These are phyloP conservation scores for Lycium ferocissimum DNA, from an alignment of 257 asterid genomes.

Conservation along the genomic window DNA sequence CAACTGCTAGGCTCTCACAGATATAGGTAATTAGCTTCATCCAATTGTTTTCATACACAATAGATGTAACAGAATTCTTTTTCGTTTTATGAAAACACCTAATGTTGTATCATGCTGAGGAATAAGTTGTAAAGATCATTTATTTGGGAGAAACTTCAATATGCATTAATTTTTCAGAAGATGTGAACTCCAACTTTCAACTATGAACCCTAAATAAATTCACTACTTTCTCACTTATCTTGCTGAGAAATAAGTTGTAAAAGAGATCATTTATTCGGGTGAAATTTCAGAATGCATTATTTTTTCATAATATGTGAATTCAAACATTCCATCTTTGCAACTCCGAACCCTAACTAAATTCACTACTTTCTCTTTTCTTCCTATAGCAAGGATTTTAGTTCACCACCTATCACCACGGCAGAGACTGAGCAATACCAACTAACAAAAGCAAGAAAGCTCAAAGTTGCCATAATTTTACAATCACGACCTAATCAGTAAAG, in stretches of 20 bases:
- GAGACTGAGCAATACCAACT: constrained; percentile 24
- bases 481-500: constrained; percentile 24
- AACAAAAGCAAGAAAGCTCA: constrained; percentile 22
- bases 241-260: neutral
- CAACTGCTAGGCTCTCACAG: constrained; percentile 15
- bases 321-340: neutral
- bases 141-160: neutral
- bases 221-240: neutral
- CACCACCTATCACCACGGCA: constrained; percentile 6
- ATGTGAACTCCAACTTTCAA: constrained; percentile 22
- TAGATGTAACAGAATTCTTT: constrained; percentile 20
- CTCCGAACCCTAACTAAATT: neutral
- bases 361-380: constrained; percentile 24
- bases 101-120: neutral
- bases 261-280: neutral
- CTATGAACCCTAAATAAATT: neutral
- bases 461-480: neutral
- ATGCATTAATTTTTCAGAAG: neutral
- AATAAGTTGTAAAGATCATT: constrained; percentile 2
- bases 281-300: constrained; percentile 18
- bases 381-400: neutral
- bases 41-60: neutral
- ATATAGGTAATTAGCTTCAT: constrained; percentile 14
- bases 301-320: neutral
- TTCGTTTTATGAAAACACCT: neutral